Evolutionary conservation across 768 basidiomycete genomes (phyloP), one percentile per base, ranked within the genome.

Genomic region (Tricholoma flavovirens): DNA sequence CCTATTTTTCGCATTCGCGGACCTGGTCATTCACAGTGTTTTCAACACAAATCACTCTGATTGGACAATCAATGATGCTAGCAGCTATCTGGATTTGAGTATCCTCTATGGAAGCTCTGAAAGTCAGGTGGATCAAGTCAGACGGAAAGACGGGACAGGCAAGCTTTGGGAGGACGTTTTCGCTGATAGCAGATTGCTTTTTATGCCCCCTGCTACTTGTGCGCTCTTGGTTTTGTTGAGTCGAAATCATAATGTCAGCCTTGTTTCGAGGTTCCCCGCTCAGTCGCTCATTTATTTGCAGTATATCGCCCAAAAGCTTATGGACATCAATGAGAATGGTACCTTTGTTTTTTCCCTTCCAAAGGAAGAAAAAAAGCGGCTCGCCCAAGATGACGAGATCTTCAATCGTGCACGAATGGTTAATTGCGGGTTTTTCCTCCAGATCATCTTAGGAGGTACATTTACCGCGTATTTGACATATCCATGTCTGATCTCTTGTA

Each of bases 1-100:
- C 57, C 71, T 88, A 17, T 87, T 90, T 71, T 92, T 90, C 61
- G 86, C 88, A 0, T 89, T 92, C 62, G 89, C 89, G 11, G 79
- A 89, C 62, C 70, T 90, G 55, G 74, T 91, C 56, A 89, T 88
- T 61, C 89, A 92, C 68, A 77, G 73, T 54, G 77, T 86, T 59
- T 93, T 93, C 73, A 72, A 86, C 59, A 79, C 79, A 6, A 83
- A 78, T 57, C 70, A 64, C 32, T 45, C 17, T 3, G 75, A 84
- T 64, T 74, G 71, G 66, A 75, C 73, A 1, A 76, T 81, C 55
- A 93, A 93, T 63, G 70, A 80, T 42, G 70, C 83, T 0, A 85
- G 83, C 66, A 85, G 84, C 62, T 93, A 93, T 69, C 75, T 93
- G 14, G 90, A 93, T 64, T 66, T 93, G 40, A 84, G 83, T 62